Base-by-base conservation (phyloP, 805 yeast genomes). In the Sugiyamaella chiloensis region DNA sequence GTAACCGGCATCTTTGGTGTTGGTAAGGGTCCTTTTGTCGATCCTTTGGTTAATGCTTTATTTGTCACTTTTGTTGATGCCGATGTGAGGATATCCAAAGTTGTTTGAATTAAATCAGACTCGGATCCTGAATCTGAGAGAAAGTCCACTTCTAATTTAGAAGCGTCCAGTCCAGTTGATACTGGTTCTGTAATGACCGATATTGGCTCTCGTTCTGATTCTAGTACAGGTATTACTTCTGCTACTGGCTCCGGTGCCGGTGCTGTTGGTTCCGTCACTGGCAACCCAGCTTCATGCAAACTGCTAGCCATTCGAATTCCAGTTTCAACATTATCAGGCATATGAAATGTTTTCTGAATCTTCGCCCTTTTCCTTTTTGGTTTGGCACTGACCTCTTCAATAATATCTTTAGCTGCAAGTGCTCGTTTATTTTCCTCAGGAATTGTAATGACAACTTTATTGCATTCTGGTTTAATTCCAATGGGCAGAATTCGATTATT, bases 401-500 rank as follows among this genome's bases (percentile, higher is more conserved):
- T 29, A 19, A 42, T 31, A 17, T 42, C 45, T 35, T 26, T 24
- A 21, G 45, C 36, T 11, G 11, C 12, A 2, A 46, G 34, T 19
- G 41, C 42, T 23, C 52, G 79, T 42, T 71, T 66, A 60, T 86
- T 88, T 50, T 85, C 91, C 20, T 78, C 79, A 0, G 95, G 93
- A 16, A 85, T 75, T 4, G 75, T 80, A 43, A 91, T 81, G 16
- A 68, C 67, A 46, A 68, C 65, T 59, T 79, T 75, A 24, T 73
- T 78, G 34, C 86, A 80, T 14, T 60, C 60, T 0, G 96, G 96
- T 1, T 62, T 62, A 21, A 67, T 63, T 2, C 68, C 68, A 1
- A 60, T 52, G 0, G 97, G 97, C 1, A 93, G 54, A 5, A 93
- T 85, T 45, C 95, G 67, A 52, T 79, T 85, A 76, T 65, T 32